Conservation (phyloP, 176 grass and related monocot species). For the Ensete ventricosum region DNA sequence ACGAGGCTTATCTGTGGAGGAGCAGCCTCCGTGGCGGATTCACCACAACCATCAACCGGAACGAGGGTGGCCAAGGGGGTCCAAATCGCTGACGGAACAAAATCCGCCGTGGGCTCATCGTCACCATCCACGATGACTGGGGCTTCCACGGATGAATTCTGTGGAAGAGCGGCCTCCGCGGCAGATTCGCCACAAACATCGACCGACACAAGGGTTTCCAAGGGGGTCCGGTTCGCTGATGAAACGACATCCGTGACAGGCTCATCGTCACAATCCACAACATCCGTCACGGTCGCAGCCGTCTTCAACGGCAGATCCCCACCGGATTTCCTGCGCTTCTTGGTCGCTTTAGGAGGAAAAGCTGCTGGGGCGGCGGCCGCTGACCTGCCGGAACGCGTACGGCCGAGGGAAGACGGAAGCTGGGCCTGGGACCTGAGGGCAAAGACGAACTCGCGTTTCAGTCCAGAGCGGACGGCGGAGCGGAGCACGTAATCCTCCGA, state of each 20-base stretch:
- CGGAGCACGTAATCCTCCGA: constrained; percentile 55
- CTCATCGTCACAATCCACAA: constrained; percentile 2
- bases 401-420: constrained; percentile 46
- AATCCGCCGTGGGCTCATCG: neutral
- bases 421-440: constrained; percentile 64
- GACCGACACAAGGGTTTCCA: neutral
- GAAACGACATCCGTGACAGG: neutral
- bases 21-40: neutral
- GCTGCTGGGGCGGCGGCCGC: neutral
- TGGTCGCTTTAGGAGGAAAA: neutral
- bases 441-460: constrained; percentile 93
- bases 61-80: neutral
- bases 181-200: neutral
- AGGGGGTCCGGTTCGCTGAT: neutral
- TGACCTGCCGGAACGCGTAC: constrained; percentile 52
- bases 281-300: constrained; percentile 11
- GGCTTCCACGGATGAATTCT: too few relatives aligned
- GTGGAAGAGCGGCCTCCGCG: neutral
- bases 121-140: neutral
- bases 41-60: neutral
- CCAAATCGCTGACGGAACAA: neutral
- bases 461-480: constrained; percentile 74
- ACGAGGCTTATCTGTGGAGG: neutral
- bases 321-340: constrained; percentile 23
- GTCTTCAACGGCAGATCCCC: neutral